Conservation (phyloP, 2,329 filamentous ascomycete species). For the Leptosphaerulina australis region DNA sequence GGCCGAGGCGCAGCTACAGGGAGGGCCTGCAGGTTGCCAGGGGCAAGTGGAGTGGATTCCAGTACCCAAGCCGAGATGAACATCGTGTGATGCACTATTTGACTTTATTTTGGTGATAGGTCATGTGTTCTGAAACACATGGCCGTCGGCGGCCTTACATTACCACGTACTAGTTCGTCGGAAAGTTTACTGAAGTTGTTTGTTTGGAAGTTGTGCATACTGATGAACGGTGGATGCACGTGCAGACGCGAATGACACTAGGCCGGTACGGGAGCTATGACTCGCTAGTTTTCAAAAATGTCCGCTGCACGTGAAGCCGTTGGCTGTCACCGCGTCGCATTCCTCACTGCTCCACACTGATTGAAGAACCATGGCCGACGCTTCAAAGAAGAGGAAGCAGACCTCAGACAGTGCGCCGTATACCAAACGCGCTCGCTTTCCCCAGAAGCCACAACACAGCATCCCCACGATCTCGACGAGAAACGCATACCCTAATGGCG, state of each 20-base stretch:
- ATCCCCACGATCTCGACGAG: constrained; percentile 40
- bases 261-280: constrained; percentile 11
- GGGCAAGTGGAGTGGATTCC: constrained; percentile 20
- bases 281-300: constrained; percentile 16
- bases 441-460: constrained; percentile 31
- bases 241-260: constrained; percentile 20
- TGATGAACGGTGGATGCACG: constrained; percentile 19
- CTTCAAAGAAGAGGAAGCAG: constrained; percentile 34
- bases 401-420: constrained; percentile 18
- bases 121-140: constrained; percentile 14
- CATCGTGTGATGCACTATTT: constrained; percentile 15
- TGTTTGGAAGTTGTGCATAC: constrained; percentile 17
- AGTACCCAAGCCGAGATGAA: constrained; percentile 14
- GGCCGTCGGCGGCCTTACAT: constrained; percentile 9
- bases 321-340: constrained; percentile 21
- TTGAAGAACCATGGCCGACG: constrained; percentile 23
- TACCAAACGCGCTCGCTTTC: constrained; percentile 38
- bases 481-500: constrained; percentile 69
- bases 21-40: constrained; percentile 29
- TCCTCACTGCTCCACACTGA: constrained; percentile 8
- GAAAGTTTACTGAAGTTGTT: constrained; percentile 7
- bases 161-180: constrained; percentile 4
- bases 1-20: constrained; percentile 29
- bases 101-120: constrained; percentile 13
- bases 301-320: constrained; percentile 8